Base-by-base conservation (phyloP, 768 basidiomycete genomes). In the Kwoniella shandongensis region DNA sequence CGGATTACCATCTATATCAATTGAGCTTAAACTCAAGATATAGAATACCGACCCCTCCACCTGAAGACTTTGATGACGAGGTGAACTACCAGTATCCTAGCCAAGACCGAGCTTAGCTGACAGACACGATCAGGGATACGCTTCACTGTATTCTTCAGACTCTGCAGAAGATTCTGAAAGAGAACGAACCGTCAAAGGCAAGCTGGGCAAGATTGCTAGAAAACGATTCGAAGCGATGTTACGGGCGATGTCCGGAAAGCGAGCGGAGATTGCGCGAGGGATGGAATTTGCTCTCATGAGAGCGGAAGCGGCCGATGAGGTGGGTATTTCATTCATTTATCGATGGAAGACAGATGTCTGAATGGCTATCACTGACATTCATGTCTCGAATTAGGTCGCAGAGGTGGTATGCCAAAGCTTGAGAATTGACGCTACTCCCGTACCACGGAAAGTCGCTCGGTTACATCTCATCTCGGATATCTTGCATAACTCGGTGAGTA, bases 271-370 rank as follows among this genome's bases (percentile, higher is more conserved):
- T 36, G 96, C 91, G 29, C 82, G 91, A 22, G 91, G 89, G 59
- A 99, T 98, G 96, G 84, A 88, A n/a, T 98, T 98, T 73, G 89
- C 91, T 61, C 81, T 99, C 40, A 91, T 93, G 73, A 91, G 94
- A 70, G 94, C 93, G 1, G 94, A 98, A 76, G 92, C 92, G 17
- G 91, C 93, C 17, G 85, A 87, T 54, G 93, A 96, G 81, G 93
- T 91, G 67, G 23, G 56, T 30, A 4, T 7, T 41, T 23, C 20
- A 15, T 25, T 10, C 10, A 51, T 40, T 27, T 69, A 61, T 8
- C 44, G 3, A 49, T 15, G 39, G 25, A n/a, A 10, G 22, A 47
- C n/a, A 25, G 50, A 17, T 39, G 35, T 18, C 17, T 5, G 46
- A 25, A 20, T 45, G 23, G 10, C 38, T 13, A n/a, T 12, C 44